Conservation (phyloP, 2,329 filamentous ascomycete genomes). For the Elsinoe australis region DNA sequence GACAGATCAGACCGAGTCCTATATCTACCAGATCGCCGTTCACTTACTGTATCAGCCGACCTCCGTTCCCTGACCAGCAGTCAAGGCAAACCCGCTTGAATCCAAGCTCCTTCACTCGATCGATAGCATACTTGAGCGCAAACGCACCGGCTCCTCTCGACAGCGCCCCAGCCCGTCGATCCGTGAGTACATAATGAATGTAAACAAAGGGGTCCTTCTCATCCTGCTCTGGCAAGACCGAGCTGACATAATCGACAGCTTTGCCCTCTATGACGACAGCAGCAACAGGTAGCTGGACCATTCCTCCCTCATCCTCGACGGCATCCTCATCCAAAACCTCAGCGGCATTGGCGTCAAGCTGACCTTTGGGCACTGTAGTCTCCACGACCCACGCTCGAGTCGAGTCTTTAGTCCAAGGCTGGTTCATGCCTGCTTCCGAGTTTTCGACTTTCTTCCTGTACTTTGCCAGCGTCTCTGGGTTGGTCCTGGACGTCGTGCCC, state of each 20-base stretch:
- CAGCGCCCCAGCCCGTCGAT: not conserved
- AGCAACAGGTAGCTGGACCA: not conserved
- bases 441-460: not conserved
- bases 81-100: not conserved
- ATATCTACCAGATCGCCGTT: not conserved
- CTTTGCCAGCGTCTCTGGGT: not conserved
- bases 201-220: not conserved
- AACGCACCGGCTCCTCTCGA: not conserved
- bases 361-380: not conserved
- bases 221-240: not conserved
- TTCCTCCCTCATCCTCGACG: not conserved
- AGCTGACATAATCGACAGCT: not conserved
- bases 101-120: not conserved
- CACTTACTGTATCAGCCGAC: not conserved
- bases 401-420: not conserved
- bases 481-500: not conserved
- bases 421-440: not conserved
- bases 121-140: not conserved
- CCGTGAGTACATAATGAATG: not conserved
- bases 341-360: not conserved
- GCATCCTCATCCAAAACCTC: not conserved
- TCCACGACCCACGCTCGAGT: not conserved
- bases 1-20: not conserved
- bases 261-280: not conserved
- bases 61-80: not conserved